Evolutionary conservation across 1,284 basidiomycete genomes (phyloP), one percentile per base, ranked within the genome.

Genomic region (Malassezia dermatis): DNA sequence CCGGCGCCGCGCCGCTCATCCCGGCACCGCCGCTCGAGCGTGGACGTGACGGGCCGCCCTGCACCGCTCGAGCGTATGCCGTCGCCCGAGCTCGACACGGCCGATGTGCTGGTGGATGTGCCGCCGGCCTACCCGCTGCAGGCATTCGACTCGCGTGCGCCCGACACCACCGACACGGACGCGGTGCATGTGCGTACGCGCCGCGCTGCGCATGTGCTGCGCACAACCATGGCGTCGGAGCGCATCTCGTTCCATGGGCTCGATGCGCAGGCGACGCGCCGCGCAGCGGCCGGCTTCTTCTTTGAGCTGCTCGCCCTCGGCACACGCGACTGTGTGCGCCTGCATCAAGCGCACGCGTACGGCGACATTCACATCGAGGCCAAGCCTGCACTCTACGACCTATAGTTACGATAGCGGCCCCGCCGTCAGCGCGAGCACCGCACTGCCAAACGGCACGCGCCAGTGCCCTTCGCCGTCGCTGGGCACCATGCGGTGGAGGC

Each of bases 281-380:
- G 89, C 42, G 93, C 90, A 3, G 89, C 91, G 0, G 83, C 90
- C 0, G 84, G 88, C 2, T 96, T 98, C 80, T 98, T 98, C 80
- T 98, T 96, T 71, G 93, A 98, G 76, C 77, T 96, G 49, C 84
- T 98, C 27, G 88, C 95, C 3, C 82, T 98, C 2, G 86, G 88
- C 8, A 95, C 91, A 0, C 84, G 88, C 40, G 90, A 95, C 73
- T 88, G 86, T 69, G 79, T 98, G 64, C 83, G 84, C 64, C 77
- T 96, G 44, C 77, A 82, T 15, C 93, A 98, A 75, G 62, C 72
- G 3, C 66, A 71, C 28, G 67, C 76, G 19, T 95, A 89, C 69
- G 86, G 84, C 60, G 88, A 91, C 73, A 93, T 98, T 60, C 81
- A 86, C 66, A 80, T 96, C 37, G 77, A 80, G 7, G 84, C 84